Evolutionary conservation across 1,139 yeast species (phyloP), one percentile per base, ranked within the genome.

Genomic region (Arxiozyma heterogenica): DNA sequence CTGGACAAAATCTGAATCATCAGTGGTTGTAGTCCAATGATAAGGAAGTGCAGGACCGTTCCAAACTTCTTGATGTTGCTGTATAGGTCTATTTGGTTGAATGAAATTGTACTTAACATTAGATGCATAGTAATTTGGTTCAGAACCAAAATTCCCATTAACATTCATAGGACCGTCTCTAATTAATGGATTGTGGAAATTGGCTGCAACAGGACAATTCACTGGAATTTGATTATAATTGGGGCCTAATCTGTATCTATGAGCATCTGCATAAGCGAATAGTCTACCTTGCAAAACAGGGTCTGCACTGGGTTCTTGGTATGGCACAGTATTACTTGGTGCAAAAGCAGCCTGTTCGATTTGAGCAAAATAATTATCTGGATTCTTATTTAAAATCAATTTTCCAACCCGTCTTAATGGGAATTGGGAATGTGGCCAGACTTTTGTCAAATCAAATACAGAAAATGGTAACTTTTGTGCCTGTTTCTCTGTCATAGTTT

Each of bases 81-180:
- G 81, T 50, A 70, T 69, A 53, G 84, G 73, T 58, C 62, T 66
- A 49, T 65, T 64, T 38, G 57, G 54, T 46, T 60, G 63, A 38
- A 58, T 43, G 53, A 61, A 63, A 22, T 79, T 73, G 54, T 66
- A 65, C 12, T 54, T 49, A 63, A 74, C 70, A 49, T 64, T 52
- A 44, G 84, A 75, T 53, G 84, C 83, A 62, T 82, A 75, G 72
- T 86, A 86, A 74, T 89, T 90, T 69, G 97, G 96, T 64, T 81
- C 80, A 55, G 82, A 71, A 51, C 97, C 97, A 71, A 86, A 80
- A 79, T 91, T 91, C 56, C 90, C 93, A 69, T 86, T 83, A 54
- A 88, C 89, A 58, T 73, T 74, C 94, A 88, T 85, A 51, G 82
- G 78, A 70, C 98, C 98, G 69, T 90, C 97, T 72, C 98, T 83